Evolutionary conservation across 1,284 basidiomycete genomes (phyloP), one percentile per base, ranked within the genome.

Genomic region (Tetrapyrgos nigripes): DNA sequence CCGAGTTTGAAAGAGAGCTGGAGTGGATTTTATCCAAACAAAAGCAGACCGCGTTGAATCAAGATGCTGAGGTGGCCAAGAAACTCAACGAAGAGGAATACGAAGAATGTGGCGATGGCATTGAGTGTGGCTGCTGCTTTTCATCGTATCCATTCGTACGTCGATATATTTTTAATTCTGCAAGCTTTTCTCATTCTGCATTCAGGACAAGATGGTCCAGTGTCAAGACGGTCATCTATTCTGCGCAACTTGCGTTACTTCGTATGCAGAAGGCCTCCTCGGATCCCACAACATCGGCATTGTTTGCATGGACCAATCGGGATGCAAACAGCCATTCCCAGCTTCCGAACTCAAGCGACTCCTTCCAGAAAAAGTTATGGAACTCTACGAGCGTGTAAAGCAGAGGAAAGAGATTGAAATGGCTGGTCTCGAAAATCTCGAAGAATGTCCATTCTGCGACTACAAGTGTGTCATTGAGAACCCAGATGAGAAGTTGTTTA

Each of bases 71-170:
- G 4, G 49, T 68, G 4, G 71, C 65, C 11, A 58, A 65, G 60
- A 59, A 62, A 58, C 61, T 70, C 43, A 72, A 70, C 43, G 73
- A 75, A 49, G 72, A 79, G 37, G 75, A 78, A 60, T 67, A 72
- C n/a, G 78, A 77, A 29, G 79, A 79, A 17, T 76, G 70, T 5
- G 79, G 80, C 17, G 79, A 79, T 48, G 87, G 86, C 2, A 83
- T 93, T 45, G 91, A 93, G 67, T 95, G 93, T 65, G 90, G 88
- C 17, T 95, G 93, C 66, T 95, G 93, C 73, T 96, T 94, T 68
- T 76, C 83, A 4, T 77, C 76, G 3, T 91, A 88, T 62, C 71
- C 86, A 5, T 88, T 91, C 70, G 92, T 93, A 70, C 63, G 92
- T 76, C n/a, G n/a, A n/a, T n/a, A n/a, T n/a, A n/a, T 45, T 33